Evolutionary conservation across 345 rosid species (phyloP).

Genomic region (Gossypium raimondii): DNA sequence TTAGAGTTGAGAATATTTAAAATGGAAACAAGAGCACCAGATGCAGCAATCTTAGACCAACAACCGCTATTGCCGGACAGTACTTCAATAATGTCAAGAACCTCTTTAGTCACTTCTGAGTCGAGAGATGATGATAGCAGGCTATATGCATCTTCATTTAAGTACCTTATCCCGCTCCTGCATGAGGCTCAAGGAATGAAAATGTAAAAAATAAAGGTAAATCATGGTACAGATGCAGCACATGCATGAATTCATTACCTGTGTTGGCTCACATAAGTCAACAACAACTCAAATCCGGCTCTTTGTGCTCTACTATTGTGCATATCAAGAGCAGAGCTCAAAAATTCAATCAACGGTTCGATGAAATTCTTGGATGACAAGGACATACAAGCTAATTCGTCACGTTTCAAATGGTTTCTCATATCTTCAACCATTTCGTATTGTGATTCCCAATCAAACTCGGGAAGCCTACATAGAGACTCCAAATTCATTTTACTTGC

Average conservation of each 20-base stretch:
- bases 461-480: slow-evolving; percentile 38
- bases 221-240: neutral
- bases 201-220: neutral
- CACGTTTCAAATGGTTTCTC: slow-evolving; percentile 31
- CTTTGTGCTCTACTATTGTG: slow-evolving; percentile 42
- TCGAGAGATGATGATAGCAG: slow-evolving; percentile 47
- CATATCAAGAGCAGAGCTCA: slow-evolving; percentile 47
- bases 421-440: slow-evolving; percentile 49
- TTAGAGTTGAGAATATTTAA: slow-evolving; percentile 41
- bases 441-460: slow-evolving; percentile 56
- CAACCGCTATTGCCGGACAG: slow-evolving; percentile 39
- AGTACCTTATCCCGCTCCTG: slow-evolving; percentile 40
- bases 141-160: slow-evolving; percentile 44
- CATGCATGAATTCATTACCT: slow-evolving; percentile 31
- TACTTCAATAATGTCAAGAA: slow-evolving; percentile 47
- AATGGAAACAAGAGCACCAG: slow-evolving; percentile 48
- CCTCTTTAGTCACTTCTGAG: slow-evolving; percentile 51
- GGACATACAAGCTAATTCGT: slow-evolving; percentile 31
- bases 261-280: slow-evolving; percentile 37
- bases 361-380: slow-evolving; percentile 49
- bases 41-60: slow-evolving; percentile 41
- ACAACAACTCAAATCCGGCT: slow-evolving; percentile 47
- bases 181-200: slow-evolving; percentile 22
- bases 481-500: slow-evolving; percentile 31
- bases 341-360: slow-evolving; percentile 43